Evolutionary conservation across 169 alveolate genomes (phyloP), one percentile per base, ranked within the genome.

Genomic region (Perkinsus olseni): DNA sequence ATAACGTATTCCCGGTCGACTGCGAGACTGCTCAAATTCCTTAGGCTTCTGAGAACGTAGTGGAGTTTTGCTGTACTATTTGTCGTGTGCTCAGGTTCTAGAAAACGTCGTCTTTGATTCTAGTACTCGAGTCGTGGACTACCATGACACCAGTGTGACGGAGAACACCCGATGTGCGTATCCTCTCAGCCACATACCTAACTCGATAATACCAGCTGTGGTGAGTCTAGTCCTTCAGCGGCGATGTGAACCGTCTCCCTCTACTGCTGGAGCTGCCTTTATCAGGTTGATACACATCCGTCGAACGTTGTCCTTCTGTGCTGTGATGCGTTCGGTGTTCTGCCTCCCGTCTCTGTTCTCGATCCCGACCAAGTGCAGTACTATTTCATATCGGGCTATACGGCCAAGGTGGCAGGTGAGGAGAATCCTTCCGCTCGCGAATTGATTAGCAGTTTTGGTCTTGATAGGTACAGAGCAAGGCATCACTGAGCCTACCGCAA

Each of bases 271-370:
- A n/a, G n/a, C n/a, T 45, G 17, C 62, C 17, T 45, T 45, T 62
- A 24, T 62, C 91, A 91, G 91, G 93, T 98, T 24, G 97, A 98
- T 92, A 96, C 96, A 10, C 99, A 98, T 94, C 99, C 99, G 0
- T 95, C 97, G 93, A 98, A 97, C 95, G 97, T 98, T 92, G 96
- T 98, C 74, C 96, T 97, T 96, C 95, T 98, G 13, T 95, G 97
- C 74, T 98, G 99, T 94, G 99, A 98, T 95, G 99, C 99, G 38
- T 97, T 97, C 93, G 99, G 99, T n/a, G 99, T 98, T 20, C 96
- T 98, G 40, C 99, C 99, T 3, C 99, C 99, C 0, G 97, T 98
- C 50, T 95, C 98, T 62, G 96, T 97, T 93, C 95, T 98, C 82
- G 96, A 97, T 74, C 95, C 96, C n/a, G 98, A 96, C 93, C 98